Evolutionary conservation across 148 eudicot species (phyloP), one percentile per base, ranked within the genome.

Genomic region (Rhododendron henanense): DNA sequence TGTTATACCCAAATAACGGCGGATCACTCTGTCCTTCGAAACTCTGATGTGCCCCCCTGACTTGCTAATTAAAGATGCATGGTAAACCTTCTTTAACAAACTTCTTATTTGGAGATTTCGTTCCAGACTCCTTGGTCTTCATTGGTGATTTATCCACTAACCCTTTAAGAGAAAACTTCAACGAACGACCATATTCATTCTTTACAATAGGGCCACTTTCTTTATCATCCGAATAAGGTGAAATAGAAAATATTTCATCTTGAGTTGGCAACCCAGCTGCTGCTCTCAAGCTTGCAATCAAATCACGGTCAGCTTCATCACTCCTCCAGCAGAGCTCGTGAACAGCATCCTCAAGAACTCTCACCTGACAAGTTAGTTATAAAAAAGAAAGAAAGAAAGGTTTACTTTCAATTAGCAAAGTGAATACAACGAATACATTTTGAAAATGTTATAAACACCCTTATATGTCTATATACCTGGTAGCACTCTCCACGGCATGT

Each of bases 221-320:
- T 84, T 97, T 98, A 88, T 95, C 99, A 88, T 95, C 99, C 45
- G 98, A 95, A 88, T 93, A 96, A 65, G 99, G 99, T n/a, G 95
- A 92, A 81, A 95, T 92, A 74, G 94, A 90, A 92, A 93, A 97
- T 79, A 94, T 93, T 87, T 97, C 98, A 73, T 97, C 99, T 88
- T 94, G 92, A 83, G 93, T 92, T 48, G 99, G 98, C 89, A 97
- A 90, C 73, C 99, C 99, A 85, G 96, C 98, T 88, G 95, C 98
- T 81, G 94, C 96, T 89, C 99, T 92, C 92, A 97, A 87, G 90
- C 91, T 93, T 85, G 92, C 89, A 76, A 97, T 97, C 81, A 94
- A 85, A 91, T 95, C 98, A 85, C 88, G 90, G 82, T 97, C 99
- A 81, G 91, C 92, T 87, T 90, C 90, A 85, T 95, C 96, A 90